Evolutionary conservation across 75 land plant genomes (phyloP), one percentile per base, ranked within the genome.

Genomic region (Selaginella moellendorffii): DNA sequence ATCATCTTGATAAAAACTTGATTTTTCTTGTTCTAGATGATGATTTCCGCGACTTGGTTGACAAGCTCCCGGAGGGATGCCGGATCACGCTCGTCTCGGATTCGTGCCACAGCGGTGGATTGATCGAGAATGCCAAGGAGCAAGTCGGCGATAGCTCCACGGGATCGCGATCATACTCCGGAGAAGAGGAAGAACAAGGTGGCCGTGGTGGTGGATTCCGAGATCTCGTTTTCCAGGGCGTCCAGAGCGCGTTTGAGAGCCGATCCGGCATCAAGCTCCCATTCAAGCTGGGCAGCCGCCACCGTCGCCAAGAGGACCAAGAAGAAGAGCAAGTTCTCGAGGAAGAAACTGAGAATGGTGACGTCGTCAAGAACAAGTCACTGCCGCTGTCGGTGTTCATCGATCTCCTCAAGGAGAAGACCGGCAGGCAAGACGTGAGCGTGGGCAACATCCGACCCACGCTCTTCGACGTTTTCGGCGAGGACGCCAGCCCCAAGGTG

Each of bases 401-500:
- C 17, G 92, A 86, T 18, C 82, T 90, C 27, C 74, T 90, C 36
- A 80, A 86, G 76, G 77, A 86, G 70, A 82, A 87, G 71, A 82
- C 96, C 17, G 96, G 96, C 17, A 80, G 79, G 60, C 80, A 87
- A 21, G 84, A 86, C 30, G 80, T 90, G 17, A 85, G 79, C 54
- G 85, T 86, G 12, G 96, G 96, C 26, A 86, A 81, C 66, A 67
- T 90, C 42, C 72, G 91, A 68, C 86, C 85, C 18, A 77, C 91
- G 2, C 76, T 90, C 24, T 90, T 83, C 62, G 90, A 90, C 30
- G 46, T 81, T 21, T 90, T 90, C 65, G 91, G 96, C 17, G 85
- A 86, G 20, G 96, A 90, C 70, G 73, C 96, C 0, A 90, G 91
- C 76, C 92, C 91, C 52, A 83, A 87, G 66, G 87, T 90, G 71